phyloP scores from a whole-genome alignment of 164 flowering plant species.

The Cinnamomum micranthum region DNA sequence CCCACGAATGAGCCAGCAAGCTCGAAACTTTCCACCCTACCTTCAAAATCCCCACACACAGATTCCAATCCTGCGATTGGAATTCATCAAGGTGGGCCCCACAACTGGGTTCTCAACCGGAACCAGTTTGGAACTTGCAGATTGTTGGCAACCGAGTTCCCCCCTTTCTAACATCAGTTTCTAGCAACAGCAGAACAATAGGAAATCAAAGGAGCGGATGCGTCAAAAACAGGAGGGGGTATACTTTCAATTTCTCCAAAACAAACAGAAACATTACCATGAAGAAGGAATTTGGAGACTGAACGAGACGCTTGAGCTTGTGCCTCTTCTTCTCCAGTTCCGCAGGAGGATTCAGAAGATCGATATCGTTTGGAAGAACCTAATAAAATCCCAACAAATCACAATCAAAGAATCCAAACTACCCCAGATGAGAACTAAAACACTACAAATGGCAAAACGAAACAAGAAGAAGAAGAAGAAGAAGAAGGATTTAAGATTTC shows the following conservation, averaged over 20 bases:
- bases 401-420: background rate
- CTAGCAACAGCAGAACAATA: too few species aligned
- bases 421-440: background rate
- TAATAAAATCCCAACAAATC: background rate
- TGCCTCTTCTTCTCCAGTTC: slow-evolving; percentile 20
- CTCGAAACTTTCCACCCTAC: too few species aligned
- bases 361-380: slow-evolving; percentile 18
- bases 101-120: too few species aligned
- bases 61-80: too few species aligned
- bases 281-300: slow-evolving; percentile 17
- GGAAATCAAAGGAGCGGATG: too few species aligned
- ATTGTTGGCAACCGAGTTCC: too few species aligned
- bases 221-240: background rate
- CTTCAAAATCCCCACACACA: too few species aligned
- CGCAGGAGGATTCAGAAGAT: slow-evolving; percentile 18
- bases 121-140: too few species aligned
- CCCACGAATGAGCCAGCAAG: too few species aligned
- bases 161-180: too few species aligned
- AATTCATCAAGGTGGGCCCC: too few species aligned
- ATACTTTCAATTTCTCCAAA: background rate
- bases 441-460: background rate
- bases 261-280: slow-evolving; percentile 9
- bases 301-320: slow-evolving; percentile 19
- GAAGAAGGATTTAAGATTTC: background rate
- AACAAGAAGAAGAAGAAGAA: background rate